Conservation (phyloP, 495 filamentous ascomycete genomes). For the Penicillium subrubescens region DNA sequence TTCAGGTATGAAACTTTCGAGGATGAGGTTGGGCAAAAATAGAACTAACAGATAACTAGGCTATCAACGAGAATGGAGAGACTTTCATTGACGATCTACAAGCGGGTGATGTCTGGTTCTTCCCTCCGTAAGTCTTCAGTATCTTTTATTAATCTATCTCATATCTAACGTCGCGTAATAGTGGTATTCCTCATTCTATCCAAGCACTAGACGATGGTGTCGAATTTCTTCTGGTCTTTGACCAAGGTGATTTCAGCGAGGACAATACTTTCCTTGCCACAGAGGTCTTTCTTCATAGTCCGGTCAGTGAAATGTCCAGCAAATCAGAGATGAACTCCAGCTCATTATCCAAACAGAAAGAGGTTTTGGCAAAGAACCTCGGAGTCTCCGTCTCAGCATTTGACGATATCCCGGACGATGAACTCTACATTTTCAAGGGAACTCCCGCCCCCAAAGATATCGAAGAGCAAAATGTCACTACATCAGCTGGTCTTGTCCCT, state of each 20-base stretch:
- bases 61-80: constrained; percentile 63
- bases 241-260: constrained; percentile 69
- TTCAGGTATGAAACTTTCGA: constrained; percentile 44
- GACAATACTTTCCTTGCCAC: constrained; percentile 69
- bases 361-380: constrained; percentile 66
- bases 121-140: constrained; percentile 48
- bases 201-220: constrained; percentile 65
- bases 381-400: constrained; percentile 56
- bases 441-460: constrained; percentile 63
- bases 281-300: constrained; percentile 64
- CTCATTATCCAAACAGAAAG: constrained; percentile 35
- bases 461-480: constrained; percentile 61
- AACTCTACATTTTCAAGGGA: constrained; percentile 73
- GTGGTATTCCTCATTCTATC: constrained; percentile 66
- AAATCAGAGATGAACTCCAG: not conserved
- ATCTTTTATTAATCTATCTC: not conserved
- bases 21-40: too few relatives aligned
- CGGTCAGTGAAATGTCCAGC: constrained; percentile 13
- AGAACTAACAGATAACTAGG: constrained; percentile 23
- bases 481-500: constrained; percentile 57
- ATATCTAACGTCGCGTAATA: not conserved
- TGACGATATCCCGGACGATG: constrained; percentile 56
- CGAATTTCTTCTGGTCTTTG: constrained; percentile 72
- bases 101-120: constrained; percentile 73
- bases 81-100: constrained; percentile 67